Evolutionary conservation across 345 rosid species (phyloP).

Genomic region (Triadica sebifera): DNA sequence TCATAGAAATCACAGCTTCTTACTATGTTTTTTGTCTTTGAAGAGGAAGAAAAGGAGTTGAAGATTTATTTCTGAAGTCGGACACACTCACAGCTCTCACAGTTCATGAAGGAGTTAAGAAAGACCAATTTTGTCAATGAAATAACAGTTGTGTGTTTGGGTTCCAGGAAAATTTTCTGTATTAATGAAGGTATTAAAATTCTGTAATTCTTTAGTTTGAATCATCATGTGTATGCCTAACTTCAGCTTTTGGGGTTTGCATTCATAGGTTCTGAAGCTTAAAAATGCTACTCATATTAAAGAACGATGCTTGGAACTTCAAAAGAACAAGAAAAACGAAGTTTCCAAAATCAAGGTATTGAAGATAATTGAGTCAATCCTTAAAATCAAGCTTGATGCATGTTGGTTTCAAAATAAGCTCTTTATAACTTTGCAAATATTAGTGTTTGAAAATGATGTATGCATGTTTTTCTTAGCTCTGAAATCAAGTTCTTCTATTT

Average conservation of each 20-base stretch:
- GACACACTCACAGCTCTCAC: constrained; percentile 92
- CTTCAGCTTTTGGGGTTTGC: constrained; percentile 18
- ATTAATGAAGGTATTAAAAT: constrained; percentile 68
- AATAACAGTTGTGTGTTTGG: constrained; percentile 65
- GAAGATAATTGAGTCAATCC: constrained; percentile 1
- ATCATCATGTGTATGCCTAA: constrained; percentile 13
- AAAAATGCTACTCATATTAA: constrained; percentile 60
- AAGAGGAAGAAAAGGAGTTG: constrained; percentile 32
- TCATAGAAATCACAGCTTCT: no score
- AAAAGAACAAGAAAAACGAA: constrained; percentile 54
- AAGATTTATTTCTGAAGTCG: constrained; percentile 87
- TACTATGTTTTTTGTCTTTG: no score
- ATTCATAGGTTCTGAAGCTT: constrained; percentile 67
- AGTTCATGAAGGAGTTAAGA: constrained; percentile 74
- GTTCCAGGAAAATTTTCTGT: constrained; percentile 83
- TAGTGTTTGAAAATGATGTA: background rate
- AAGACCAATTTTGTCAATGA: constrained; percentile 59
- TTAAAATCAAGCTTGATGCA: constrained; percentile 7
- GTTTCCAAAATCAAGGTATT: constrained; percentile 70
- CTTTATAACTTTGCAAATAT: background rate
- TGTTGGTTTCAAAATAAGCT: constrained; percentile 4
- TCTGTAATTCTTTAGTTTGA: constrained; percentile 1
- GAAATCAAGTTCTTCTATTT: background rate
- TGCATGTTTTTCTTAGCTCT: background rate
- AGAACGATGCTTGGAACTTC: constrained; percentile 87